A percentile compares a stretch with the other conserved stretches of the same genome.
Conservation (phyloP, 2,329 filamentous ascomycete species). For the Ophiostoma quercus region DNA sequence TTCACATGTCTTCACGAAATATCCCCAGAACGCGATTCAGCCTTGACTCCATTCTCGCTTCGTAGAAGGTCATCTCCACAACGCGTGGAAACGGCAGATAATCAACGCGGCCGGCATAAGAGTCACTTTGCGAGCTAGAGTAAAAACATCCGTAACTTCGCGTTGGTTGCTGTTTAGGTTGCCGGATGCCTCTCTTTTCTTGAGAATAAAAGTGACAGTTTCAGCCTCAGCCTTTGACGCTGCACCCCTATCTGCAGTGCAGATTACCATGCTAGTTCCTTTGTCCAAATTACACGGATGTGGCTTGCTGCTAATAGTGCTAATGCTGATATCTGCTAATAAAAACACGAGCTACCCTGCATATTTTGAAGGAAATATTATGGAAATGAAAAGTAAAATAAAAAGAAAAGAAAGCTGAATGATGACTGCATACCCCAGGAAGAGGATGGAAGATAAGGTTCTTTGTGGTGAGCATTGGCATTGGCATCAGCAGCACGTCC, state of each 20-base stretch:
- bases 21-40: neutral
- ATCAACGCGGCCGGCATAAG: neutral
- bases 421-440: neutral
- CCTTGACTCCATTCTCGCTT: slow-evolving; percentile 7
- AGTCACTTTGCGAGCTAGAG: neutral
- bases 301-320: neutral
- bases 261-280: neutral
- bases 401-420: neutral
- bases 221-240: neutral
- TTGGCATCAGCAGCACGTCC: neutral
- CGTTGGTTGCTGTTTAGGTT: neutral
- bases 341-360: neutral
- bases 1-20: no score
- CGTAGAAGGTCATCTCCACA: neutral
- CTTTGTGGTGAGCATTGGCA: neutral
- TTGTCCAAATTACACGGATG: slow-evolving; percentile 1
- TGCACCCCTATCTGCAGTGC: neutral
- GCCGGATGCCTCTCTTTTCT: neutral
- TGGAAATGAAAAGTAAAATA: no score
- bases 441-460: neutral
- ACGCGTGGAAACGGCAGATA: neutral
- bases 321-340: neutral
- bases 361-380: neutral
- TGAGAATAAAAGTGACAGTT: neutral
- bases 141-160: neutral